These are phyloP conservation scores for Irpex sp. DNA, from an alignment of 1,284 basidiomycete species.

Conservation along the genomic window DNA sequence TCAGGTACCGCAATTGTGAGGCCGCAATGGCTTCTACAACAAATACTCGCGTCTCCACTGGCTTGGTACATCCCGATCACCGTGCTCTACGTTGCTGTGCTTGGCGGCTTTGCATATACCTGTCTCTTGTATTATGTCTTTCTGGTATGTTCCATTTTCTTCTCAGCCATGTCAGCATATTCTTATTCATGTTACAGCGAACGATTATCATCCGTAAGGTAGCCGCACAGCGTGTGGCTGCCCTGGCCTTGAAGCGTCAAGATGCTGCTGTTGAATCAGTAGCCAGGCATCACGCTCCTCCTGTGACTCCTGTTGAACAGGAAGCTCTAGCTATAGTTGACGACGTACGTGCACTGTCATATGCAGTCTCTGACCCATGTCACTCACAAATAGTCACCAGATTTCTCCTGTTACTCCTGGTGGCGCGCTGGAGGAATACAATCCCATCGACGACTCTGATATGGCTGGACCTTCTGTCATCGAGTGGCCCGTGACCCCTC, in stretches of 20 bases:
- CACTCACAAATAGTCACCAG: too few relatives aligned
- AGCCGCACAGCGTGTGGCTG: not conserved
- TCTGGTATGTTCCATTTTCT: not conserved
- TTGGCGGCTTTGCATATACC: not conserved
- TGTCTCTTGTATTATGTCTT: not conserved
- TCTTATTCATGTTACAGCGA: not conserved
- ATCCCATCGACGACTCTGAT: too few relatives aligned
- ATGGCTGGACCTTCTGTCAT: not conserved
- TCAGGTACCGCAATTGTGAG: too few relatives aligned
- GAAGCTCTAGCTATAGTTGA: not conserved
- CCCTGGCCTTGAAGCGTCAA: not conserved
- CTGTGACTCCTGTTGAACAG: not conserved
- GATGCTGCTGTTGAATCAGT: not conserved
- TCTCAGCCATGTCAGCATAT: not conserved
- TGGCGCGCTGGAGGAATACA: too few relatives aligned
- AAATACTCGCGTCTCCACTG: not conserved
- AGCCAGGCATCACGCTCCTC: not conserved
- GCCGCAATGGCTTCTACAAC: not conserved
- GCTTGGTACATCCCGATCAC: not conserved
- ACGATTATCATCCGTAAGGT: not conserved
- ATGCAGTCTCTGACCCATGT: too few relatives aligned
- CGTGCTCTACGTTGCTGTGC: not conserved
- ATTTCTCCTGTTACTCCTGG: too few relatives aligned
- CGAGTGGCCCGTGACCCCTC: not conserved
- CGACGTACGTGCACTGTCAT: too few relatives aligned